Percentiles rank a stretch among this genome's conserved stretches.
phyloP scores from a whole-genome alignment of 2,329 filamentous ascomycete species.

The Neophaeococcomyces aloes region DNA sequence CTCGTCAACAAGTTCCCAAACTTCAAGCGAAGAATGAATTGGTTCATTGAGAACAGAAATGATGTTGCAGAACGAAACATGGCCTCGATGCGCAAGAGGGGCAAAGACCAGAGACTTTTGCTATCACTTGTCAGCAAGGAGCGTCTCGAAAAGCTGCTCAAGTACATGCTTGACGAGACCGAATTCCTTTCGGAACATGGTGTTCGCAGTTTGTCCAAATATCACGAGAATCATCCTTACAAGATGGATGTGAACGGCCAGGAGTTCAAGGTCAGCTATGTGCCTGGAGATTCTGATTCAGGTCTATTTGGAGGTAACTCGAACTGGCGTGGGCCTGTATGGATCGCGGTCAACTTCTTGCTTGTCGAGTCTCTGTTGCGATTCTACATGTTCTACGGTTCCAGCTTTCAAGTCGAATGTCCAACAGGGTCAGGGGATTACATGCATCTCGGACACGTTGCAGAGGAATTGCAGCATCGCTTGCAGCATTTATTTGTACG shows the following conservation, averaged over 20 bases:
- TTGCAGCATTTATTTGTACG: conserved; percentile 84
- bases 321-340: conserved; percentile 94
- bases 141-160: conserved; percentile 76
- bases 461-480: conserved; percentile 89
- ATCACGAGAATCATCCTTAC: conserved; percentile 79
- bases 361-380: conserved; percentile 88
- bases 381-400: conserved; percentile 94
- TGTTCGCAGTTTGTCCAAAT: conserved; percentile 84
- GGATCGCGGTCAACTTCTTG: conserved; percentile 92
- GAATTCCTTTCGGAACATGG: conserved; percentile 88
- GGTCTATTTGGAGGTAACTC: conserved; percentile 94
- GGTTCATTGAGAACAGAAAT: conserved; percentile 81
- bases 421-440: conserved; percentile 85
- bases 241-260: conserved; percentile 95
- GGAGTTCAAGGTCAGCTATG: conserved; percentile 74
- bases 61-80: conserved; percentile 90
- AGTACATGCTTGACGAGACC: conserved; percentile 84
- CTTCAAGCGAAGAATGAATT: conserved; percentile 87
- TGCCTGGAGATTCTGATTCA: conserved; percentile 92
- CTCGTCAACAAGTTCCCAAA: conserved; percentile 81
- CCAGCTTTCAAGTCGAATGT: conserved; percentile 79
- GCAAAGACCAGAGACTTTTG: conserved; percentile 79
- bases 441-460: conserved; percentile 91
- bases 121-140: conserved; percentile 88
- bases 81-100: conserved; percentile 80